These are phyloP conservation scores for Paraphaeosphaeria sporulosa DNA, from an alignment of 2,329 filamentous ascomycete genomes.

Conservation along the genomic window DNA sequence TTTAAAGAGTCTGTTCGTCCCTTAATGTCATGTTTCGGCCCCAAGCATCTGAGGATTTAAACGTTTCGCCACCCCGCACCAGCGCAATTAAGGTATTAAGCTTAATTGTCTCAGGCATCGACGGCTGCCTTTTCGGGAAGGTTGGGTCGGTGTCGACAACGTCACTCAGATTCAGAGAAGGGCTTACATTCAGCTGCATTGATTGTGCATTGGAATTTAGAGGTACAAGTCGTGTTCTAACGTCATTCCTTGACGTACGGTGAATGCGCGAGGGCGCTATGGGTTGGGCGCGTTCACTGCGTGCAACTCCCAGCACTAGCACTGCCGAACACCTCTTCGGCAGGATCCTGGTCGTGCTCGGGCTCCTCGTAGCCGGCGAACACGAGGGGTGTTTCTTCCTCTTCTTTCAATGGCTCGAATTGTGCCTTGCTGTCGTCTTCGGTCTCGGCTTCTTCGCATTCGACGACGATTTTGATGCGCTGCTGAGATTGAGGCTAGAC, in stretches of 20 bases:
- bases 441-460: not conserved
- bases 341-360: too few relatives aligned
- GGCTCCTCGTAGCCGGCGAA: not conserved
- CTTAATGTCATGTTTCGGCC: not conserved
- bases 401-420: not conserved
- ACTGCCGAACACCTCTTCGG: too few relatives aligned
- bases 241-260: too few relatives aligned
- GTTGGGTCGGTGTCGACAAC: not conserved
- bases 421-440: not conserved
- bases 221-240: too few relatives aligned
- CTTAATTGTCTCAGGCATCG: not conserved
- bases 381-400: not conserved
- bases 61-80: not conserved
- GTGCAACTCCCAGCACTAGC: too few relatives aligned
- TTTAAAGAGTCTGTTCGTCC: not conserved
- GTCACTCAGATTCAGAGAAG: not conserved
- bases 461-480: not conserved
- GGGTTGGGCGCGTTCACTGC: too few relatives aligned
- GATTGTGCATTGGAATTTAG: not conserved
- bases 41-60: not conserved
- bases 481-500: too few relatives aligned
- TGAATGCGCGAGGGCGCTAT: too few relatives aligned
- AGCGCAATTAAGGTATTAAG: slow-evolving; percentile 1
- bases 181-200: too few relatives aligned
- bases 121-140: slow-evolving; percentile 2